These are phyloP conservation scores for Medicago ruthenica DNA, from an alignment of 306 rosid species.

Conservation along the genomic window DNA sequence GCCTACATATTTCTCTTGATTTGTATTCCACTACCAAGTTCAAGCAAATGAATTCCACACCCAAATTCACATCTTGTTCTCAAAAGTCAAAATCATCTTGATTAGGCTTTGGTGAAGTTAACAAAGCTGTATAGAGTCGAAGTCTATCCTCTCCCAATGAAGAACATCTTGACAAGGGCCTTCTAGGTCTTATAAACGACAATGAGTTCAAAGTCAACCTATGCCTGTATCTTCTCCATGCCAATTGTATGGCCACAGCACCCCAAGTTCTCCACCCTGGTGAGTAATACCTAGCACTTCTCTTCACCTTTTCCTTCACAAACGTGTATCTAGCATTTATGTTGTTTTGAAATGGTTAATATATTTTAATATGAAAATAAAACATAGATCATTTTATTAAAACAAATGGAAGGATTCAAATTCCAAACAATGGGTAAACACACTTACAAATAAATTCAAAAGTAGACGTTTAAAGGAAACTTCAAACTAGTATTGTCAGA, in stretches of 20 bases:
- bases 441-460: background rate
- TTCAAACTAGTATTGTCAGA: background rate
- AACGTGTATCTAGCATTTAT: conserved; percentile 75
- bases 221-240: conserved; percentile 85
- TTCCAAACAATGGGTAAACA: too few relatives aligned
- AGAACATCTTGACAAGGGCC: conserved; percentile 76
- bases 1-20: too few relatives aligned
- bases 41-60: too few relatives aligned
- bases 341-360: background rate
- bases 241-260: conserved; percentile 84
- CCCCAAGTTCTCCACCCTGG: conserved; percentile 98
- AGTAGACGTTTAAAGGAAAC: background rate
- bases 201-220: conserved; percentile 69
- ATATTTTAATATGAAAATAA: background rate
- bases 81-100: conserved; percentile 72
- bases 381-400: too few relatives aligned
- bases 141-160: conserved; percentile 83
- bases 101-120: conserved; percentile 88
- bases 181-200: conserved; percentile 79
- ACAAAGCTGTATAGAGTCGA: conserved; percentile 79
- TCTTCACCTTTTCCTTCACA: conserved; percentile 81
- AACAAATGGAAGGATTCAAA: too few relatives aligned
- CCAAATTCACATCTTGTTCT: background rate
- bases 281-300: conserved; percentile 88
- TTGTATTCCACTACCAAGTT: too few relatives aligned